Evolutionary conservation across 2,329 filamentous ascomycete species (phyloP), one percentile per base, ranked within the genome.

Genomic region (Epicoccum nigrum): DNA sequence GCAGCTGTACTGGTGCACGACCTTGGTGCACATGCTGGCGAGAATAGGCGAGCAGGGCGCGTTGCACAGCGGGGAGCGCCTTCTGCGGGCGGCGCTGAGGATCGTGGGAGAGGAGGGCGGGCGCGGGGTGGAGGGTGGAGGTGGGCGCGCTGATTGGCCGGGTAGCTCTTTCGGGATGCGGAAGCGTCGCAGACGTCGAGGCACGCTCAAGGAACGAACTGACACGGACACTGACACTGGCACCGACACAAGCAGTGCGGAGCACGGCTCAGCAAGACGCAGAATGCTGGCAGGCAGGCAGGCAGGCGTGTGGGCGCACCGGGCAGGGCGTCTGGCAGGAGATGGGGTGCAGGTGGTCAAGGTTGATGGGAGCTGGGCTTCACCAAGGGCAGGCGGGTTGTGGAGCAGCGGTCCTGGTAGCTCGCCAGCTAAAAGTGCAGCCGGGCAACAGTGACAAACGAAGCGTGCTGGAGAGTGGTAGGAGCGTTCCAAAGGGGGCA

Each of bases 1-100:
- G 65, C 78, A 80, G 60, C 71, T 68, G 65, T 79, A 80, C 45
- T 67, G 64, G 69, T 79, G 77, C 59, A 77, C 71, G 58, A 79
- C 71, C 63, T 76, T 70, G 51, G 72, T 77, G 66, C 78, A 80
- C 77, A 79, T 79, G 62, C 45, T 62, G 61, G 61, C 56, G 58
- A 48, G 45, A 53, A 44, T 41, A 40, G 58, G 53, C 48, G 43
- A 46, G 51, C 49, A 56, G 40, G 52, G 49, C 54, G 51, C 50
- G 65, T 59, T 46, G 54, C 56, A 56, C 57, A 51, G 59, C 56
- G 63, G 59, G 52, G 45, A 45, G 58, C 55, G 63, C 60, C 62
- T 58, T 53, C 48, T 54, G 56, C 48, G 58, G 37, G 49, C 57
- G 55, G 59, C 61, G 61, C 55, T 56, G 48, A 47, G 48, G 35